These are phyloP conservation scores for Eragrostis curvula DNA, from an alignment of 176 grass and related monocot genomes.

Conservation along the genomic window DNA sequence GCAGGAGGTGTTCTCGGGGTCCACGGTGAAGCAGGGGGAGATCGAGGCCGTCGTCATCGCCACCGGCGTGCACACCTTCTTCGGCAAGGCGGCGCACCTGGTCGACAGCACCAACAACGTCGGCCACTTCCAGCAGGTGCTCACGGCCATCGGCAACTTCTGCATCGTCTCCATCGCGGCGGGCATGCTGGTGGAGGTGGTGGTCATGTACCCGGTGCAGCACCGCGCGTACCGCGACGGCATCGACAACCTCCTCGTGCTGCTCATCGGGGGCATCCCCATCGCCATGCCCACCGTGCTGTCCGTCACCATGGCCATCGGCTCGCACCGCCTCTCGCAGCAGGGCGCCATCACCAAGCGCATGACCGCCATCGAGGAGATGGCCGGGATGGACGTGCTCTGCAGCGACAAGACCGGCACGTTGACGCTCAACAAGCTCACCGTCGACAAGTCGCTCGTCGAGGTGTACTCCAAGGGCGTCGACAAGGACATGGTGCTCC, in stretches of 20 bases:
- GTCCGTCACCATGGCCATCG: conserved; percentile 96
- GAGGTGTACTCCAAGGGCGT: conserved; percentile 75
- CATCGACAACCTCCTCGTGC: conserved; percentile 91
- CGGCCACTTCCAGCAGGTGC: conserved; percentile 87
- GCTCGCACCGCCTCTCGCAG: conserved; percentile 80
- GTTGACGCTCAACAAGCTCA: conserved; percentile 95
- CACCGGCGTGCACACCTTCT: conserved; percentile 91
- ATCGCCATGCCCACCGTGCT: conserved; percentile 97
- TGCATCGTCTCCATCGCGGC: conserved; percentile 83
- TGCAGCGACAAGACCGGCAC: conserved; percentile 98
- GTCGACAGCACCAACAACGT: conserved; percentile 98
- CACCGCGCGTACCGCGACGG: conserved; percentile 76
- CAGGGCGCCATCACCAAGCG: conserved; percentile 96
- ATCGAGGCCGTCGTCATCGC: conserved; percentile 94
- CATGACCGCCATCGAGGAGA: conserved; percentile 97
- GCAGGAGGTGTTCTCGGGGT: conserved; percentile 89
- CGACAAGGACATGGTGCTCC: conserved; percentile 78
- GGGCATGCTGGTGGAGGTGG: conserved; percentile 77
- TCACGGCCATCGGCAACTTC: conserved; percentile 95
- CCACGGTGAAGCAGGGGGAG: conserved; percentile 95
- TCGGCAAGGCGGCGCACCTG: conserved; percentile 95
- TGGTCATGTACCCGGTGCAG: conserved; percentile 89
- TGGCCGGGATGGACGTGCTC: conserved; percentile 97
- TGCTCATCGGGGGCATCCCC: conserved; percentile 90
- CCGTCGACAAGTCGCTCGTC: conserved; percentile 82